These are phyloP conservation scores for Thalassiosira sp. DNA, from an alignment of 352 stramenopile species.

Conservation along the genomic window DNA sequence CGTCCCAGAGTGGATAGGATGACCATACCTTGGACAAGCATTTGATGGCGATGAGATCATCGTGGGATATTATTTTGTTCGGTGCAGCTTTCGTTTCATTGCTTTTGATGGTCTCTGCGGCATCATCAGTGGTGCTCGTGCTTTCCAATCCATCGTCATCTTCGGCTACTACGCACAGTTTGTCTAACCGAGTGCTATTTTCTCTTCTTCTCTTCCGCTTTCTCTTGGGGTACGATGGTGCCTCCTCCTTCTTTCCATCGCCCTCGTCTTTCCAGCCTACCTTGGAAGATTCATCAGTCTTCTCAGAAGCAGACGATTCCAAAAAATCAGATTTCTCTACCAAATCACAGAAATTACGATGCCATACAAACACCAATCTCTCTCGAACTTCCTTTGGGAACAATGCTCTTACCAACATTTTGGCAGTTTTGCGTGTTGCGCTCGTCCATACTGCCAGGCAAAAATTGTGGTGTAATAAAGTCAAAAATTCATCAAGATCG, in stretches of 20 bases:
- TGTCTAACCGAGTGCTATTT: no score
- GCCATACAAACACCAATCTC: constrained; percentile 75
- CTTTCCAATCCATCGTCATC: background rate
- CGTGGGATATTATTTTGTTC: constrained; percentile 8
- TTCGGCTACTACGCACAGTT: no score
- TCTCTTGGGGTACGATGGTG: background rate
- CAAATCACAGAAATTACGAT: constrained; percentile 61
- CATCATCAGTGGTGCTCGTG: background rate
- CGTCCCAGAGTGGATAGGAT: constrained; percentile 72
- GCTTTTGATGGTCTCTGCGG: constrained; percentile 6
- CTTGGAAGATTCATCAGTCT: constrained; percentile 8
- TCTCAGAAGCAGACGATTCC: background rate
- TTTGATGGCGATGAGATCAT: constrained; percentile 70
- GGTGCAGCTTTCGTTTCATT: background rate
- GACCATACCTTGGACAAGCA: constrained; percentile 72
- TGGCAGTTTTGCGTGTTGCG: constrained; percentile 68
- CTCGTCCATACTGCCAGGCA: constrained; percentile 63
- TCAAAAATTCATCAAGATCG: constrained; percentile 54
- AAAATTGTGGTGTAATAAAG: constrained; percentile 44
- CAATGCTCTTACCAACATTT: constrained; percentile 50
- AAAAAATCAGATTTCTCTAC: constrained; percentile 12
- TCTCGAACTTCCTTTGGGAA: constrained; percentile 55
- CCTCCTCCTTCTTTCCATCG: background rate
- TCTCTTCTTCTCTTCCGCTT: background rate
- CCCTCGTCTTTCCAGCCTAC: background rate